Percentiles rank a stretch among this genome's conserved stretches.
phyloP scores from a whole-genome alignment of 2,329 filamentous ascomycete genomes.

The Beauveria rudraprayagi region DNA sequence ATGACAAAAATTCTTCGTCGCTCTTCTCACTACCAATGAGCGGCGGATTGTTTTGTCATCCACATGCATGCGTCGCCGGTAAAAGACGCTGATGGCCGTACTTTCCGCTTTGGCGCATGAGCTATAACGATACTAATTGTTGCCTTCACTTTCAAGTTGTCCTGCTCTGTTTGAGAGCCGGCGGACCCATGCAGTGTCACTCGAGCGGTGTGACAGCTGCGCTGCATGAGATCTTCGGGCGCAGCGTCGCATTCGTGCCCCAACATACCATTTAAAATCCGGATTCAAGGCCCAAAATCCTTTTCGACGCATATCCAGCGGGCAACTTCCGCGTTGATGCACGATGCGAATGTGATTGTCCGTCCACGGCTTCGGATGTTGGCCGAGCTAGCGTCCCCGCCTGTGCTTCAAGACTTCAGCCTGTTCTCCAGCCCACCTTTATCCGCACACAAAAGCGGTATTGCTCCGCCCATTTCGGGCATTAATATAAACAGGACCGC shows the following conservation, averaged over 20 bases:
- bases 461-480: not conserved
- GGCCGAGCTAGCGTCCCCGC: conserved; percentile 9
- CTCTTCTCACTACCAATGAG: too few species aligned
- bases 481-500: conserved; percentile 1
- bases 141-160: not conserved
- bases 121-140: not conserved
- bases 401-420: not conserved
- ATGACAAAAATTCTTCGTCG: too few species aligned
- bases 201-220: not conserved
- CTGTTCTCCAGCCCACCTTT: not conserved
- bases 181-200: not conserved
- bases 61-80: too few species aligned
- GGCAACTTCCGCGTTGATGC: conserved; percentile 8
- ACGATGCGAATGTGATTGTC: not conserved
- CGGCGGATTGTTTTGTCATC: too few species aligned
- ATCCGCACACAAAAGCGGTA: not conserved
- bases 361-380: conserved; percentile 9
- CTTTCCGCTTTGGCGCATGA: not conserved
- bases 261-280: not conserved
- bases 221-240: not conserved
- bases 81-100: not conserved
- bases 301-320: not conserved
- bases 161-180: not conserved
- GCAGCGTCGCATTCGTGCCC: not conserved
- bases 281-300: not conserved